These are phyloP conservation scores for Carex littledalei DNA, from an alignment of 176 grass and related monocot genomes.

Conservation along the genomic window DNA sequence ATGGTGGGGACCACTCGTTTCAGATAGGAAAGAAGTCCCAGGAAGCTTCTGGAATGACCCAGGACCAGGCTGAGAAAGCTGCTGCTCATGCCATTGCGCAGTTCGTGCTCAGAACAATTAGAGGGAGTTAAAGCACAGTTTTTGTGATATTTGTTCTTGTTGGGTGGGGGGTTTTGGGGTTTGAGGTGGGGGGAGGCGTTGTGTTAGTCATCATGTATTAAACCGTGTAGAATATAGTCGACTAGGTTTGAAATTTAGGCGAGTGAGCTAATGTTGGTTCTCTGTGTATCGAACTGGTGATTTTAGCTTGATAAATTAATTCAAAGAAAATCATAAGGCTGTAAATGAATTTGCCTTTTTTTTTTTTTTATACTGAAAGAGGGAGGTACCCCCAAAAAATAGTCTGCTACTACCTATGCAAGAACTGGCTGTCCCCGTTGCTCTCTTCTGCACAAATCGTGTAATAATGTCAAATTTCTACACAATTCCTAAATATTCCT, in stretches of 20 bases:
- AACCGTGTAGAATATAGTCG: background rate
- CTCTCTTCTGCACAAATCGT: no score
- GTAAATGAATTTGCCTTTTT: background rate
- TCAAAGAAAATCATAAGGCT: background rate
- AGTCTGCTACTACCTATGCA: background rate
- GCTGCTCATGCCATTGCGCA: conserved; percentile 55
- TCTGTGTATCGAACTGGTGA: background rate
- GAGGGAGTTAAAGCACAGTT: background rate
- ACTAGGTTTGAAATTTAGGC: background rate
- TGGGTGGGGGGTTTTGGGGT: background rate
- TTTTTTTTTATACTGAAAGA: no score
- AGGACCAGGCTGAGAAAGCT: conserved; percentile 52
- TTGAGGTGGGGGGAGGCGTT: background rate
- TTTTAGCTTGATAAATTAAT: background rate
- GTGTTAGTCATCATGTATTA: background rate
- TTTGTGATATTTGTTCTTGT: background rate
- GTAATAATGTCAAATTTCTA: no score
- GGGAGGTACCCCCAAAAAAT: background rate
- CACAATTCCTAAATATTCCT: no score
- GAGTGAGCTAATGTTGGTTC: background rate
- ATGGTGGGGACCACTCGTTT: conserved; percentile 83
- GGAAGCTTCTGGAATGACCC: conserved; percentile 42
- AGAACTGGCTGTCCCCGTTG: no score
- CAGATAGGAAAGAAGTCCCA: conserved; percentile 66
- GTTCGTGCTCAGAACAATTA: conserved; percentile 43